Percentiles rank a stretch among this genome's conserved stretches.
Conservation (phyloP, 2,329 filamentous ascomycete species). For the Alternaria arborescens region DNA sequence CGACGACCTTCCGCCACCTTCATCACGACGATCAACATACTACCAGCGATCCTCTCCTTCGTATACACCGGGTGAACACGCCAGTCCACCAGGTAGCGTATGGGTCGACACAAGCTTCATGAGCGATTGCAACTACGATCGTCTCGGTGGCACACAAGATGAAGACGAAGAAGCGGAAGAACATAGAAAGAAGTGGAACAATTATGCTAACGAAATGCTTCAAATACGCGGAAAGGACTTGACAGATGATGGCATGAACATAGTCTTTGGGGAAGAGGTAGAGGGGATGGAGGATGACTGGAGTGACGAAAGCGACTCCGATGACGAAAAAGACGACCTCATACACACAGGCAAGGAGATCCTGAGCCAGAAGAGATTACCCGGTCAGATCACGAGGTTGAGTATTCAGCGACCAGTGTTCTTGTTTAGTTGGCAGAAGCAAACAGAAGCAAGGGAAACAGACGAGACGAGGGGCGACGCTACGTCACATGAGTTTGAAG, state of each 20-base stretch:
- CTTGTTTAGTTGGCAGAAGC: background rate
- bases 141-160: background rate
- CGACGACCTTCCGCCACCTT: background rate
- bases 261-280: background rate
- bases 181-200: background rate
- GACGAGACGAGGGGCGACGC: background rate
- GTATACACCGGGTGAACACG: background rate
- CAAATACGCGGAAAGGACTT: background rate
- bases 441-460: background rate
- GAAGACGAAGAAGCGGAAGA: background rate
- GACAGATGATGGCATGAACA: background rate
- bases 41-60: background rate
- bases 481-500: background rate
- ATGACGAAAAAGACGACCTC: background rate
- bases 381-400: background rate
- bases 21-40: background rate
- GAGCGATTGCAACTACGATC: background rate
- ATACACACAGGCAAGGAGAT: background rate
- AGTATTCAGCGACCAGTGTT: background rate
- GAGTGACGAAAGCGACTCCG: background rate
- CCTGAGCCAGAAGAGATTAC: background rate
- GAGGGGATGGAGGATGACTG: background rate
- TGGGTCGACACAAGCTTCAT: background rate
- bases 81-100: background rate
- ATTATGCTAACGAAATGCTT: background rate